Evolutionary conservation across 1,284 basidiomycete species (phyloP), one percentile per base, ranked within the genome.

Genomic region (Schizophyllum amplum): DNA sequence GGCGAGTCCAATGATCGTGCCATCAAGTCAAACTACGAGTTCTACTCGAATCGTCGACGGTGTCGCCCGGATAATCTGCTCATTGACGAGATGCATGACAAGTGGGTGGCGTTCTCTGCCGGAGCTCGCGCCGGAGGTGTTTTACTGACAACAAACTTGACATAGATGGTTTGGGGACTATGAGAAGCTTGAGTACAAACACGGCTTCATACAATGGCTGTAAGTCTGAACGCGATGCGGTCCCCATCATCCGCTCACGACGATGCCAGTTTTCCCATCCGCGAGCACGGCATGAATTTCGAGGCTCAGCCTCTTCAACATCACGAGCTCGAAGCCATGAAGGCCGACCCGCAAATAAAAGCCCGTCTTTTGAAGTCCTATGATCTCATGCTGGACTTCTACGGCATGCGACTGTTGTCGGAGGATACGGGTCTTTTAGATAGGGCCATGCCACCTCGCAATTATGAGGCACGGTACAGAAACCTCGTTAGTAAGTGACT

Each of bases 151-250:
- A 4, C 24, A n/a, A 46, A 11, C 42, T 46, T 46, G 20, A n/a
- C 24, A 24, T 51, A 86, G 86, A 62, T 88, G 85, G 84, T 64
- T 75, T 56, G 81, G 79, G 7, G 78, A 89, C 62, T 85, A 84
- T 61, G 67, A 74, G 15, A 79, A 75, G 59, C 71, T 90, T 46
- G 89, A 92, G 66, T 68, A 73, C 63, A 84, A 84, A 60, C 89
- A 91, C 65, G 82, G 82, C 1, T 87, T 78, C 65, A 86, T 88
- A 52, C 86, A 88, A 64, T 88, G 86, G 85, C 68, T 88, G 85
- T 87, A 69, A 65, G 27, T n/a, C n/a, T n/a, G n/a, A n/a, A n/a
- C n/a, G n/a, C n/a, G n/a, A n/a, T n/a, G n/a, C n/a, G n/a, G n/a
- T n/a, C 52, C 53, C 57, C n/a, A 56, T 65, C 52, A 56, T 57